These are phyloP conservation scores for Papiliotrema nemorosa DNA, from an alignment of 1,284 basidiomycete species.

Conservation along the genomic window DNA sequence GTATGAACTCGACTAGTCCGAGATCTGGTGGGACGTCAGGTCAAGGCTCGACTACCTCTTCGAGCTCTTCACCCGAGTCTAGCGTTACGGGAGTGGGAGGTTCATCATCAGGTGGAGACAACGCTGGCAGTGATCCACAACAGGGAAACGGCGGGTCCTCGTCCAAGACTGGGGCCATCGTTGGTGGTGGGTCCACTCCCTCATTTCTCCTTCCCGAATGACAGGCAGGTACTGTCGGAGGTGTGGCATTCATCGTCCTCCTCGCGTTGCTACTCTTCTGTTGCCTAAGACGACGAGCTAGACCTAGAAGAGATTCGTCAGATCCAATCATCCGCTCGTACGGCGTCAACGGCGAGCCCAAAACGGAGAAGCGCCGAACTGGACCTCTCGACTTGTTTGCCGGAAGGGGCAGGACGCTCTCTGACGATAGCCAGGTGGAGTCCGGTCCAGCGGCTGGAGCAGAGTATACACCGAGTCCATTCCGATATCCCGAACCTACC, in stretches of 20 bases:
- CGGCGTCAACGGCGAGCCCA: constrained; percentile 11
- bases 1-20: constrained; percentile 28
- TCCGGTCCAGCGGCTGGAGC: not conserved
- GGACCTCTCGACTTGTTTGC: constrained; percentile 12
- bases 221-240: constrained; percentile 25
- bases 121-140: not conserved
- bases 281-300: constrained; percentile 18
- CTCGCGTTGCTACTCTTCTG: constrained; percentile 28
- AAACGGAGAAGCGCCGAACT: constrained; percentile 9
- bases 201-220: no score
- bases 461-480: not conserved
- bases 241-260: constrained; percentile 35
- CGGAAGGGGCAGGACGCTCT: not conserved
- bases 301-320: not conserved
- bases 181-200: constrained; percentile 15
- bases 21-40: constrained; percentile 9
- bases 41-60: constrained; percentile 2
- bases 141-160: not conserved
- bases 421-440: not conserved
- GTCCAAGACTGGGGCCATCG: constrained; percentile 34
- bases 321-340: constrained; percentile 18
- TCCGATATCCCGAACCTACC: not conserved
- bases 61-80: not conserved
- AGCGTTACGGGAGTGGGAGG: constrained; percentile 24
- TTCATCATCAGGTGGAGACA: constrained; percentile 15